Evolutionary conservation across 805 yeast genomes (phyloP).

Genomic region (Metschnikowia rubicola): DNA sequence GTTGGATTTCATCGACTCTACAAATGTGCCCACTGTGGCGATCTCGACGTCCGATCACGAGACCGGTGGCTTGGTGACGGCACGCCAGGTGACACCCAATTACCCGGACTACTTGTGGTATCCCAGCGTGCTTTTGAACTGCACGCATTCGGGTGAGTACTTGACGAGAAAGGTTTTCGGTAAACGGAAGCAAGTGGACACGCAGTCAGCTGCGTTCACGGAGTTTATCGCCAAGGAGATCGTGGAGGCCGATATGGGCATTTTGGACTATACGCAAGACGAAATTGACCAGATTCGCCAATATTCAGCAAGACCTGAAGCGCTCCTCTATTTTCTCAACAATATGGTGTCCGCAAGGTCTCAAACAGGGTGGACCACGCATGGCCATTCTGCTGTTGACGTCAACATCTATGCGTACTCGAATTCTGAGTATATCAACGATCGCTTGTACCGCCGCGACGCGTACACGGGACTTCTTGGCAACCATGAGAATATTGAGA

Average conservation of each 20-base stretch:
- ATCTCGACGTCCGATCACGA: constrained; percentile 91
- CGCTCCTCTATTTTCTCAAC: constrained; percentile 53
- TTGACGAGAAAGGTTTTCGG: constrained; percentile 46
- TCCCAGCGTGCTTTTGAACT: constrained; percentile 70
- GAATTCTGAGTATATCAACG: constrained; percentile 46
- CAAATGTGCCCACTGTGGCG: constrained; percentile 73
- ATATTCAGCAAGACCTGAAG: constrained; percentile 25
- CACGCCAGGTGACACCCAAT: constrained; percentile 59
- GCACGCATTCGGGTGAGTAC: constrained; percentile 75
- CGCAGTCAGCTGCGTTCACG: constrained; percentile 8
- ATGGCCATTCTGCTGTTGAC: constrained; percentile 95
- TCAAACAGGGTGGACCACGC: constrained; percentile 93
- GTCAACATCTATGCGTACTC: constrained; percentile 86
- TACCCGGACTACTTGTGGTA: constrained; percentile 90
- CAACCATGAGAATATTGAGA: constrained; percentile 81
- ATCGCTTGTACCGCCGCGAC: constrained; percentile 27
- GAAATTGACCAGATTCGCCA: constrained; percentile 40
- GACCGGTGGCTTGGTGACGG: constrained; percentile 90
- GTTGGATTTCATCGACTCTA: constrained; percentile 58
- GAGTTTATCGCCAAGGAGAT: constrained; percentile 44
- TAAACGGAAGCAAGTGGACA: constrained; percentile 9
- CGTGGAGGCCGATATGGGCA: constrained; percentile 64
- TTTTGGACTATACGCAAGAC: constrained; percentile 49
- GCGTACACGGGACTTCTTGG: constrained; percentile 54
- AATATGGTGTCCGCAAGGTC: constrained; percentile 77